Evolutionary conservation across 257 asterid genomes (phyloP).

Genomic region (Pogostemon cablin): DNA sequence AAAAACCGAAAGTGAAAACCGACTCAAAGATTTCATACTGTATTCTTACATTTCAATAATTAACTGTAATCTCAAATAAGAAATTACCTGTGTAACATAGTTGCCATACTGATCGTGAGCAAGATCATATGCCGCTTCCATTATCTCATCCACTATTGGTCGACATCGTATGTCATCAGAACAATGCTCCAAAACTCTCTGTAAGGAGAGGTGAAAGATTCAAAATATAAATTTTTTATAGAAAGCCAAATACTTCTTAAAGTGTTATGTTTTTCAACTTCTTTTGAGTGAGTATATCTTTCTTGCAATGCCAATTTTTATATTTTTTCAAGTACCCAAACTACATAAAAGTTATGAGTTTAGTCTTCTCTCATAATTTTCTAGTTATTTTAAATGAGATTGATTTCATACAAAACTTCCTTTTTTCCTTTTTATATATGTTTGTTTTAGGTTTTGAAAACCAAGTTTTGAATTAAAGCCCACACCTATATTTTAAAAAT

Average conservation of each 20-base stretch:
- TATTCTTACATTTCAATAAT: not conserved
- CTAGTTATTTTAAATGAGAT: not conserved
- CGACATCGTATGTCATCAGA: slow-evolving; percentile 61
- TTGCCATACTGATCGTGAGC: slow-evolving; percentile 94
- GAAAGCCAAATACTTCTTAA: not conserved
- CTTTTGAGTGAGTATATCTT: not conserved
- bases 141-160: slow-evolving; percentile 81
- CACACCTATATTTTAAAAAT: too few species aligned
- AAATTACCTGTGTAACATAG: slow-evolving; percentile 77
- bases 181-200: slow-evolving; percentile 91
- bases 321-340: not conserved
- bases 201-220: slow-evolving; percentile 37
- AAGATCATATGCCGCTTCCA: slow-evolving; percentile 71
- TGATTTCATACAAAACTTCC: not conserved
- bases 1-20: not conserved
- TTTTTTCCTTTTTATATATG: not conserved
- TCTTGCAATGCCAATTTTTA: not conserved
- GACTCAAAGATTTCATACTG: not conserved
- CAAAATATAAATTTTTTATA: not conserved
- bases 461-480: too few species aligned
- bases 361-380: not conserved
- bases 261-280: not conserved
- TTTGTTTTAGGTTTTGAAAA: too few species aligned
- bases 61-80: slow-evolving; percentile 8
- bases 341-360: not conserved